These are phyloP conservation scores for Cystofilobasidium capitatum DNA, from an alignment of 768 basidiomycete species.

Conservation along the genomic window DNA sequence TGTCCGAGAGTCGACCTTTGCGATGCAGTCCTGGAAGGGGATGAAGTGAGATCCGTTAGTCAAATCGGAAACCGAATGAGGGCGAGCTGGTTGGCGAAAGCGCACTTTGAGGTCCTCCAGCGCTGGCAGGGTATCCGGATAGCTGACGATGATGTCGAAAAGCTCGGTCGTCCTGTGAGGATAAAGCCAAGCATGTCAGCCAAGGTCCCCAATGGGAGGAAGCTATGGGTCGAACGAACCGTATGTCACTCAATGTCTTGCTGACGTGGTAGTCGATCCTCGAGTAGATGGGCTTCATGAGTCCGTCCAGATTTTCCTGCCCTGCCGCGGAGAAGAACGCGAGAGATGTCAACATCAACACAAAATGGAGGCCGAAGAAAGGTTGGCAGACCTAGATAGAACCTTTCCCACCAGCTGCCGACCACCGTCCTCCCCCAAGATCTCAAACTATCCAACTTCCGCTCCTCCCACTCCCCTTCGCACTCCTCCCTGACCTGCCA, in stretches of 20 bases:
- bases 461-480: slow-evolving; percentile 46
- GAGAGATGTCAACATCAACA: too few relatives aligned
- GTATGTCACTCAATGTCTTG: slow-evolving; percentile 75
- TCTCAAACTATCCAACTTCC: slow-evolving; percentile 45
- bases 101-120: slow-evolving; percentile 72
- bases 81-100: neutral
- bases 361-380: too few relatives aligned
- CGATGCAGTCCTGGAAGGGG: slow-evolving; percentile 37
- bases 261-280: slow-evolving; percentile 88
- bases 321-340: too few relatives aligned
- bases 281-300: slow-evolving; percentile 61
- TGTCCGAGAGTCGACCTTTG: slow-evolving; percentile 48
- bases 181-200: too few relatives aligned
- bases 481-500: slow-evolving; percentile 57
- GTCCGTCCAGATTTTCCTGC: slow-evolving; percentile 40
- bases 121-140: slow-evolving; percentile 74
- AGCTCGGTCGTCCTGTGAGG: slow-evolving; percentile 56
- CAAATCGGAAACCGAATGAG: neutral
- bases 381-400: slow-evolving; percentile 27
- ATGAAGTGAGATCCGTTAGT: neutral
- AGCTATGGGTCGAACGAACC: slow-evolving; percentile 49
- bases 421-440: slow-evolving; percentile 44
- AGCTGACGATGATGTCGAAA: slow-evolving; percentile 93
- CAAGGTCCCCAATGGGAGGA: too few relatives aligned
- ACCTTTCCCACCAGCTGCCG: slow-evolving; percentile 27